Base-by-base conservation (phyloP, 805 yeast species). In the Lipomyces starkeyi region DNA sequence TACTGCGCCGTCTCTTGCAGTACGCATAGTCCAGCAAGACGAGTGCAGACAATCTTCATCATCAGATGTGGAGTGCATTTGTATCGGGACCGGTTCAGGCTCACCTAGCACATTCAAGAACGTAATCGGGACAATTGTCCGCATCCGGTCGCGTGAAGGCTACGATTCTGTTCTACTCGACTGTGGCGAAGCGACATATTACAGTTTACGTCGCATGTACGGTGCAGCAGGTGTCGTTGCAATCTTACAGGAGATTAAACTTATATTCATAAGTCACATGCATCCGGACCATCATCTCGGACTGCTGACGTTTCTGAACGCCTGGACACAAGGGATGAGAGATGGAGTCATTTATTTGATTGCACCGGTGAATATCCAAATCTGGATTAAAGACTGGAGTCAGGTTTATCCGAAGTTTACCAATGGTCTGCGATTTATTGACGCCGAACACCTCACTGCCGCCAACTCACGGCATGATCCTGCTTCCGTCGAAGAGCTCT, bases 211-310 rank as follows among this genome's bases (percentile, higher is more conserved):
- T 40, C 84, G 98, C 72, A 81, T 86, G 65, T 87, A 87, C 69
- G 88, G 88, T 0, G 80, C 82, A 29, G 32, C 32, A 8, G 83
- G 83, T 20, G 70, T 81, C 1, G 73, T 74, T 1, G 75, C 75
- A 22, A 78, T 90, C 1, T 82, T 93, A 69, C 71, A 78, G 55
- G 96, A 93, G 73, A 78, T 93, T 66, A 80, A 84, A 37, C 66
- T 91, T 63, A 80, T 95, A 25, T 91, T 86, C 74, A 80, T 95
- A 63, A 90, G 97, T 73, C 99, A 95, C 81, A 81, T 94, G 73
- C 99, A 95, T 79, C 98, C 98, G 0, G 99, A 95, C 77, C 99
- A 95, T 77, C 98, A 94, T 78, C 80, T 95, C 55, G 99, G 99
- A 0, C 82, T 91, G 3, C 80, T 90, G 8, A 84, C 91, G 4